phyloP scores from a whole-genome alignment of 2,329 filamentous ascomycete genomes.

The Lojkania enalia region DNA sequence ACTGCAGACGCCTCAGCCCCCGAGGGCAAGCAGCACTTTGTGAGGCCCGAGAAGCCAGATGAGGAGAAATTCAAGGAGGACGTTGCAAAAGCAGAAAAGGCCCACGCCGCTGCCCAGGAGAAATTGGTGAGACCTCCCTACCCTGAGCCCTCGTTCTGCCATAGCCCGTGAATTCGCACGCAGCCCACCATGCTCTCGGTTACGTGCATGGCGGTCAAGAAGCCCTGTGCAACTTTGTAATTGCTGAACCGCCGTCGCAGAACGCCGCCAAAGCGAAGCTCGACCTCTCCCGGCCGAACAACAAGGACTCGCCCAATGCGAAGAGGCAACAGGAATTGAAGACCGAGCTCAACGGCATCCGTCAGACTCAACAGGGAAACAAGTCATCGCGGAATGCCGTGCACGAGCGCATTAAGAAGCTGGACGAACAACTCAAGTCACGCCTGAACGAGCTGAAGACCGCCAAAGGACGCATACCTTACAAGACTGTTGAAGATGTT shows the following conservation, averaged over 20 bases:
- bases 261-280: constrained; percentile 87
- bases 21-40: constrained; percentile 42
- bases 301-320: constrained; percentile 76
- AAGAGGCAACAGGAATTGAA: constrained; percentile 88
- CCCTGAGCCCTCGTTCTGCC: too few species aligned
- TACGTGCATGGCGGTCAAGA: too few species aligned
- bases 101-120: constrained; percentile 76
- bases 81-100: constrained; percentile 82
- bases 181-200: too few species aligned
- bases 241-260: constrained; percentile 51
- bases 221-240: constrained; percentile 11
- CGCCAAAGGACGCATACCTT: constrained; percentile 76
- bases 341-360: constrained; percentile 79
- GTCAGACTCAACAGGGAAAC: constrained; percentile 81
- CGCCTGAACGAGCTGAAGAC: constrained; percentile 85
- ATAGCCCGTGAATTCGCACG: too few species aligned
- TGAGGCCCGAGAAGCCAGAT: constrained; percentile 83
- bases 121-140: constrained; percentile 57
- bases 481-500: constrained; percentile 86
- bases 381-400: constrained; percentile 79
- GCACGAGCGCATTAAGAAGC: constrained; percentile 87
- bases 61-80: constrained; percentile 80
- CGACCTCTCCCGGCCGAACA: constrained; percentile 78
- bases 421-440: constrained; percentile 86
- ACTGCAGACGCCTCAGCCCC: constrained; percentile 36